Evolutionary conservation across 768 basidiomycete species (phyloP).

Genomic region (Tremella yokohamensis): DNA sequence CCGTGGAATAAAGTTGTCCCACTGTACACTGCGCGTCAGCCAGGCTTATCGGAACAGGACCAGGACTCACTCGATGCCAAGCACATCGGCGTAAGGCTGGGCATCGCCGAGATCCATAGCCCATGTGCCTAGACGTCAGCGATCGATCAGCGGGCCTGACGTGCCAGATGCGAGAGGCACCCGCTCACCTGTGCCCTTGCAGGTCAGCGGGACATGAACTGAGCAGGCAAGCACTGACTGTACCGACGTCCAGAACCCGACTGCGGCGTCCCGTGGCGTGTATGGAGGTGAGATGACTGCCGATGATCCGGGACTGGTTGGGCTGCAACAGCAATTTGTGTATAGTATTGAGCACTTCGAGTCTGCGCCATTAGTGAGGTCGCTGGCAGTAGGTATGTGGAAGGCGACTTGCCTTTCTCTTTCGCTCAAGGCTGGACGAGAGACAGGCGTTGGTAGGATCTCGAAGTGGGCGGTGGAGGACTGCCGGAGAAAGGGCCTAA

Average conservation of each 20-base stretch:
- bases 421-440: too few relatives aligned
- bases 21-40: constrained; percentile 24
- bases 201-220: neutral
- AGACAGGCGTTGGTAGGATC: too few relatives aligned
- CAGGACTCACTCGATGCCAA: constrained; percentile 38
- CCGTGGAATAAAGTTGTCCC: constrained; percentile 19
- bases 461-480: too few relatives aligned
- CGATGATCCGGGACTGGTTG: constrained; percentile 17
- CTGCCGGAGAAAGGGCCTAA: too few relatives aligned
- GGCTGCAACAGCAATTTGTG: constrained; percentile 22
- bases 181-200: constrained; percentile 23
- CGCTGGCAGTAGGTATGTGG: too few relatives aligned
- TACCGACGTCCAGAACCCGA: constrained; percentile 36
- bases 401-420: too few relatives aligned
- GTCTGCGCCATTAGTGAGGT: constrained; percentile 9
- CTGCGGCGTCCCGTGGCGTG: constrained; percentile 34
- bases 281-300: constrained; percentile 18
- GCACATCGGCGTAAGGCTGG: constrained; percentile 31
- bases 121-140: constrained; percentile 30
- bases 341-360: constrained; percentile 17
- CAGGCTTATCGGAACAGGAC: neutral
- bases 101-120: constrained; percentile 27
- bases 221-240: constrained; percentile 23
- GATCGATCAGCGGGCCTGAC: neutral
- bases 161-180: neutral